Evolutionary conservation across 176 grass and related monocot genomes (phyloP).

Genomic region (Poa pratensis): DNA sequence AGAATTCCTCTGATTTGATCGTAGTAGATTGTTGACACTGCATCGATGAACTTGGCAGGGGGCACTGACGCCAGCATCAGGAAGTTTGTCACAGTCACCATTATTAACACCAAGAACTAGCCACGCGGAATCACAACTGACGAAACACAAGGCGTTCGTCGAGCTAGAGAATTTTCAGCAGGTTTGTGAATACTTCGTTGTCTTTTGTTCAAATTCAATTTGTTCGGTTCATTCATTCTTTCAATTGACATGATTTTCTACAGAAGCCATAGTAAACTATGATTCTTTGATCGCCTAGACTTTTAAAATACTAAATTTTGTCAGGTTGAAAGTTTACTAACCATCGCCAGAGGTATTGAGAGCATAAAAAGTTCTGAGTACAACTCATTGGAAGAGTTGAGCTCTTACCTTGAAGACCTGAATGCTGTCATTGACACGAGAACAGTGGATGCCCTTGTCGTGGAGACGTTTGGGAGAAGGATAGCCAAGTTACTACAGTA

Average conservation of each 20-base stretch:
- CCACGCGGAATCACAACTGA: conserved; percentile 70
- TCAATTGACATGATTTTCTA: background rate
- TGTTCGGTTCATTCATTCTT: background rate
- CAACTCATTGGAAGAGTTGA: conserved; percentile 79
- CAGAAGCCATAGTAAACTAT: background rate
- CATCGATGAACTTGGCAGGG: conserved; percentile 46
- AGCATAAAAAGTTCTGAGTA: conserved; percentile 63
- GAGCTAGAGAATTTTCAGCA: conserved; percentile 95
- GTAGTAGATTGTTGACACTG: conserved; percentile 30
- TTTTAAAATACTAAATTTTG: conserved; percentile 33
- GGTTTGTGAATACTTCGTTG: conserved; percentile 41
- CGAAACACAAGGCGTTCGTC: conserved; percentile 63
- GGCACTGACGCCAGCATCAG: conserved; percentile 47
- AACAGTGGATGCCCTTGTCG: conserved; percentile 89
- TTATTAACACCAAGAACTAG: conserved; percentile 69
- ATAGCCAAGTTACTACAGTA: conserved; percentile 91
- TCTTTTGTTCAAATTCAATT: conserved; percentile 2
- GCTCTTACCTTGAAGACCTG: conserved; percentile 81
- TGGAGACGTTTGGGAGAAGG: conserved; percentile 90
- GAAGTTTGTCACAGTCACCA: conserved; percentile 71
- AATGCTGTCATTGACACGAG: conserved; percentile 92
- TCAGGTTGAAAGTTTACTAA: conserved; percentile 67
- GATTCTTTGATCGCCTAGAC: background rate
- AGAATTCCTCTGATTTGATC: conserved; percentile 18
- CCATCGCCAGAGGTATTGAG: conserved; percentile 64